Conservation (phyloP, 139 green algal genomes). For the Auxenochlorella pyrenoidosa region DNA sequence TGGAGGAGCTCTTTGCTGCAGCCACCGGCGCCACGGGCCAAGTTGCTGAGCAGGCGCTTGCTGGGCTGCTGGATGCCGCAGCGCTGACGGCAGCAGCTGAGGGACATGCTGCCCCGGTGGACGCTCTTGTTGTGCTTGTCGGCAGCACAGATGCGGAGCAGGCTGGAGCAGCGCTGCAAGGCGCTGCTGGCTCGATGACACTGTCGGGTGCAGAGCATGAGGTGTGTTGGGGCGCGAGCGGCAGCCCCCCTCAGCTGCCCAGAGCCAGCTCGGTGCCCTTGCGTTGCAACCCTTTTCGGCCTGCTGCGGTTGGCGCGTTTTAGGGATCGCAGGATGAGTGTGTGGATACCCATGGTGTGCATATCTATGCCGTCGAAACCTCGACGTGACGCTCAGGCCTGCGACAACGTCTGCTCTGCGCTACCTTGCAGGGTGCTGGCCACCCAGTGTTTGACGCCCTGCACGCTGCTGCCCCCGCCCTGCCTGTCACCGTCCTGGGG, state of each 20-base stretch:
- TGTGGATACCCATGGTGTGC: no score
- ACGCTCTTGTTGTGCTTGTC: not conserved
- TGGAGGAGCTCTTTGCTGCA: not conserved
- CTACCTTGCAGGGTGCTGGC: not conserved
- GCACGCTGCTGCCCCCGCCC: not conserved
- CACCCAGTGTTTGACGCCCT: constrained; percentile 12
- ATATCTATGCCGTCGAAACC: no score
- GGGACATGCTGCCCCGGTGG: not conserved
- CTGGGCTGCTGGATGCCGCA: not conserved
- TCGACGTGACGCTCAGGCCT: no score
- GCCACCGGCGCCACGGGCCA: not conserved
- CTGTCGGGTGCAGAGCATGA: not conserved
- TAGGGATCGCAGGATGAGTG: no score
- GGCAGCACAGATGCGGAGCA: not conserved
- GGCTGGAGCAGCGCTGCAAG: not conserved
- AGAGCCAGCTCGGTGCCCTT: not conserved
- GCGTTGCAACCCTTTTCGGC: not conserved
- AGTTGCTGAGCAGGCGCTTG: not conserved
- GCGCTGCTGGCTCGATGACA: not conserved
- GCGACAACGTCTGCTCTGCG: no score
- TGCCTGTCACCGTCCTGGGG: not conserved
- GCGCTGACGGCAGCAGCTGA: not conserved
- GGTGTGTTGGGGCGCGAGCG: not conserved
- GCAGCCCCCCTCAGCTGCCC: not conserved
- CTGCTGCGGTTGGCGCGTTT: no score